These are phyloP conservation scores for Pseudogymnoascus sp. DNA, from an alignment of 2,329 filamentous ascomycete genomes.

Conservation along the genomic window DNA sequence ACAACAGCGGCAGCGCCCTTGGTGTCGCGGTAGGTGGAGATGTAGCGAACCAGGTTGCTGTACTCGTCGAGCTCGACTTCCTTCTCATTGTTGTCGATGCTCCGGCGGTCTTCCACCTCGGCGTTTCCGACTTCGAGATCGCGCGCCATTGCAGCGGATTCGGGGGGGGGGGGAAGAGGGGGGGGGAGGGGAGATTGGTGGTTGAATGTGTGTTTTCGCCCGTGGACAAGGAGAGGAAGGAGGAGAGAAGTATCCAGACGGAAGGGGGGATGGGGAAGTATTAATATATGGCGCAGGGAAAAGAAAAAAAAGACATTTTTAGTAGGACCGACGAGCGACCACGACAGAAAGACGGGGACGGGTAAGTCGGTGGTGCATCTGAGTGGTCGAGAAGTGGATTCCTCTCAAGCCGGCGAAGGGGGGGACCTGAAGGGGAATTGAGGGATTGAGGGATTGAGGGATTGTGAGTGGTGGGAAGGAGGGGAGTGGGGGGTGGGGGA, in stretches of 20 bases:
- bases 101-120: neutral
- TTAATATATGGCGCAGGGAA: neutral
- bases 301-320: neutral
- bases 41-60: slow-evolving; percentile 57
- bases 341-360: neutral
- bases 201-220: neutral
- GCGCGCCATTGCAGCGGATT: neutral
- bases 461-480: slow-evolving; percentile 8
- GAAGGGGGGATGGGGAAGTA: neutral
- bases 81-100: slow-evolving; percentile 17
- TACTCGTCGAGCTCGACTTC: slow-evolving; percentile 46
- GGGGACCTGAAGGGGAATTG: neutral
- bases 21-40: slow-evolving; percentile 57
- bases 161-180: neutral
- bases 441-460: slow-evolving; percentile 10
- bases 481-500: slow-evolving; percentile 17
- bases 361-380: neutral
- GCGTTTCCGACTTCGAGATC: slow-evolving; percentile 10
- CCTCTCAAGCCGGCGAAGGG: neutral
- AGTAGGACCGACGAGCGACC: neutral
- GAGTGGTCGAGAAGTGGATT: neutral
- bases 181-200: neutral
- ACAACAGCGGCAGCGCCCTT: slow-evolving; percentile 40
- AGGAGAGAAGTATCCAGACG: neutral
- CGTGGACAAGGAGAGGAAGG: neutral